Base-by-base conservation (phyloP, 1,284 basidiomycete genomes). In the Heterobasidion annosum region DNA sequence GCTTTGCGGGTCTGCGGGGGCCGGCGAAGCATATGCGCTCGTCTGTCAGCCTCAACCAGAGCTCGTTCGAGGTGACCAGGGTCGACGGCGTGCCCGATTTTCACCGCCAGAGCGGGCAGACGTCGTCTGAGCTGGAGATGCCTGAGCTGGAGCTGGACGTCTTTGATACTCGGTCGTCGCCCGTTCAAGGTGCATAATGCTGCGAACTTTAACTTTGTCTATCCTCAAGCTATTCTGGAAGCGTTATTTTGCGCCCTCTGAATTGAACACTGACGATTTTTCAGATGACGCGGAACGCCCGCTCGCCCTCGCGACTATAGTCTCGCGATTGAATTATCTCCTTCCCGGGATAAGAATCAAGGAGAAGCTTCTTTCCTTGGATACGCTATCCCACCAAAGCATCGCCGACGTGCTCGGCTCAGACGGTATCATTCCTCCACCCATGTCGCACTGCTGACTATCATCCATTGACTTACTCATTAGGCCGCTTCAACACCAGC, bases 41-140 rank as follows among this genome's bases (percentile, higher is more conserved):
- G 42, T 53, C 65, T 44, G 62, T 67, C 25, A 73, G 69, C 32
- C 58, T 69, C 49, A 73, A 77, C 56, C 70, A 74, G 16, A 73
- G 67, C 55, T 77, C 76, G 40, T 78, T 77, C 59, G 73, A 75
- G 48, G 62, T 78, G 49, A 72, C 70, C 25, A 72, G 70, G 52
- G 71, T 66, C 18, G 71, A 77, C 44, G 65, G 58, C 33, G 63
- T 77, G 15, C 57, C 60, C 4, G 73, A 69, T 56, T 67, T 47
- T 32, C 19, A 47, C 10, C 16, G 12, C 45, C 7, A 9, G 25
- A 18, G 15, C 12, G 45, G 45, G 16, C 10, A 3, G 45, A 19
- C 18, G 12, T 33, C 50, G 33, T 46, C 60, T 33, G 19, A 3
- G 9, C 18, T 37, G 43, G 15, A 33, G n/a, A 34, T 55, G 25